A percentile compares a stretch with the other conserved stretches of the same genome.
Evolutionary conservation across 2,329 filamentous ascomycete species (phyloP).

Genomic region (Aspergillus pseudoviridinutans): DNA sequence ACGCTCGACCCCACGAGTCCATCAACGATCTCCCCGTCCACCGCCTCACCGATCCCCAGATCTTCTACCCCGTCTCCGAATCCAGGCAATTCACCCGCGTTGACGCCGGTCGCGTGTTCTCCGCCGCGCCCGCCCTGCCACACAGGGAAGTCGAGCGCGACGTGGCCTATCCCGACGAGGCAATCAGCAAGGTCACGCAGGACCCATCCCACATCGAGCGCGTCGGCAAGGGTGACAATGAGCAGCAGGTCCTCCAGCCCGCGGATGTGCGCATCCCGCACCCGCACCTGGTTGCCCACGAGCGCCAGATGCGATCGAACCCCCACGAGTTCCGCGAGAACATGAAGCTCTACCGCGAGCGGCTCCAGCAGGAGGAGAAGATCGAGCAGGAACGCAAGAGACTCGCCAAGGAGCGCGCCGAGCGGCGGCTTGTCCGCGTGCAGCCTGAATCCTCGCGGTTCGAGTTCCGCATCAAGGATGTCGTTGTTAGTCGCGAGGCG

Average conservation of each 20-base stretch:
- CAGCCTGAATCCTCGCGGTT: constrained; percentile 49
- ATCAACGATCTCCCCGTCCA: constrained; percentile 63
- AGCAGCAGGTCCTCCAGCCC: constrained; percentile 53
- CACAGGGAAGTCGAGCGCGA: constrained; percentile 18
- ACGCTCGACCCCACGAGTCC: constrained; percentile 50
- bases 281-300: constrained; percentile 53
- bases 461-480: constrained; percentile 58
- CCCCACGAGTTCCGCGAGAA: constrained; percentile 32
- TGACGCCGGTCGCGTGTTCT: constrained; percentile 62
- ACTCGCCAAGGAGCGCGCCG: constrained; percentile 39
- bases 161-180: constrained; percentile 30
- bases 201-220: constrained; percentile 36
- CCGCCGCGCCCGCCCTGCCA: constrained; percentile 38
- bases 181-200: constrained; percentile 26
- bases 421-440: constrained; percentile 41
- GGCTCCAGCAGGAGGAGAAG: constrained; percentile 39
- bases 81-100: constrained; percentile 61
- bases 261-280: constrained; percentile 63
- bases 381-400: constrained; percentile 38
- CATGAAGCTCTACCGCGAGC: constrained; percentile 40
- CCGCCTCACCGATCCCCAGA: constrained; percentile 49
- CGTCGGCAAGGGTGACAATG: constrained; percentile 40
- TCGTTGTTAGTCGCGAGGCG: constrained; percentile 50
- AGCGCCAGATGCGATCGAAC: constrained; percentile 41
- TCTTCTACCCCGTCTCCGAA: constrained; percentile 62